Percentiles rank a stretch among this genome's conserved stretches.
Conservation (phyloP, 176 grass and related monocot genomes). For the Zoysia japonica region DNA sequence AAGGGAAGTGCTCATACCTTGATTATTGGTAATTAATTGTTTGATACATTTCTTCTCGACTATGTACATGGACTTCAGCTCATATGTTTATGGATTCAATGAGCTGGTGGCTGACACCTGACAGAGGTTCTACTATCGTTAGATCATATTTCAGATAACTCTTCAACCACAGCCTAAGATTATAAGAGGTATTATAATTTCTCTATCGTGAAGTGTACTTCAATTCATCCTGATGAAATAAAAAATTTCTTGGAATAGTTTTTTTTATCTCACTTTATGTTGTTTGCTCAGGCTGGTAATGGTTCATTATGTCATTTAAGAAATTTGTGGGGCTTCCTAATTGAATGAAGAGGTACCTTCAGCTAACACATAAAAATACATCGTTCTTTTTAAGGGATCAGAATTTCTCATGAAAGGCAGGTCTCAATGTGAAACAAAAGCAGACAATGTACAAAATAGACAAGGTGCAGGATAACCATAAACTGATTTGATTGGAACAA, state of each 20-base stretch:
- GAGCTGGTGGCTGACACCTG: constrained; percentile 6
- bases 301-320: background rate
- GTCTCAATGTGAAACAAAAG: background rate
- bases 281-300: background rate
- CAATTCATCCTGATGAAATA: background rate
- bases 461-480: background rate
- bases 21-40: constrained; percentile 63
- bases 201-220: background rate
- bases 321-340: background rate
- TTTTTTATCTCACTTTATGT: background rate
- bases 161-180: background rate
- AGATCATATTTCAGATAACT: constrained; percentile 5
- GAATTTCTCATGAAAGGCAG: background rate
- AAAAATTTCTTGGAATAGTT: background rate
- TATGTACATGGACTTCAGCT: background rate
- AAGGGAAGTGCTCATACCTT: constrained; percentile 67
- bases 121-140: background rate
- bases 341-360: background rate
- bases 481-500: constrained; percentile 34
- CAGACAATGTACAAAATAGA: background rate
- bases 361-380: background rate
- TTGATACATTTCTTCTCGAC: background rate
- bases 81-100: constrained; percentile 9
- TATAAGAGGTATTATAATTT: constrained; percentile 17
- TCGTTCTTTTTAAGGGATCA: too few relatives aligned